A percentile compares a stretch with the other conserved stretches of the same genome.
Evolutionary conservation across 805 yeast genomes (phyloP).

Genomic region (Schwanniomyces polymorphus): DNA sequence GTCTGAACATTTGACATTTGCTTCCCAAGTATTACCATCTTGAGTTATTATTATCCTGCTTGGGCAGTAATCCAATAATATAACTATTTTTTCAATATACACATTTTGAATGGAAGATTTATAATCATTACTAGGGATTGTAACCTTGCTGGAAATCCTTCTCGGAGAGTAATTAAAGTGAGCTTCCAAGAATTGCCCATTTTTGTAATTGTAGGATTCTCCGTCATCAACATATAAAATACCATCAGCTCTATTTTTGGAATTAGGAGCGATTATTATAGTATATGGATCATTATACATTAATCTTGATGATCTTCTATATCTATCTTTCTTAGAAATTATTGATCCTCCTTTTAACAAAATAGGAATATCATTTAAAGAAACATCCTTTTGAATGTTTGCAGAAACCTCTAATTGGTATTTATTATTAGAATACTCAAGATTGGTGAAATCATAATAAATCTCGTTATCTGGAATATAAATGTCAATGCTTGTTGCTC

Average conservation of each 20-base stretch:
- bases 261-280: slow-evolving; percentile 57
- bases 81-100: slow-evolving; percentile 54
- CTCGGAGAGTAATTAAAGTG: slow-evolving; percentile 39
- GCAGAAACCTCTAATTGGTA: slow-evolving; percentile 25
- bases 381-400: slow-evolving; percentile 35
- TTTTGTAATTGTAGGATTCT: slow-evolving; percentile 56
- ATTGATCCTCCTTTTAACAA: slow-evolving; percentile 79
- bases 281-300: slow-evolving; percentile 84
- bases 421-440: slow-evolving; percentile 11
- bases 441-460: slow-evolving; percentile 56
- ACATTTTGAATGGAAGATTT: slow-evolving; percentile 28
- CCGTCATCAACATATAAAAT: slow-evolving; percentile 83
- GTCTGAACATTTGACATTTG: slow-evolving; percentile 13
- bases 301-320: slow-evolving; percentile 75
- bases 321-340: slow-evolving; percentile 64
- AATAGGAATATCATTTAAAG: slow-evolving; percentile 67
- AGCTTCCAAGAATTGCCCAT: slow-evolving; percentile 50
- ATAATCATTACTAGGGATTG: slow-evolving; percentile 6
- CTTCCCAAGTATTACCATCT: slow-evolving; percentile 36
- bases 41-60: slow-evolving; percentile 32
- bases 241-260: slow-evolving; percentile 53
- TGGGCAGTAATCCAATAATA: slow-evolving; percentile 38
- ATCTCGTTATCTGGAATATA: slow-evolving; percentile 55
- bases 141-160: slow-evolving; percentile 16
- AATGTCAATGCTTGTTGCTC: slow-evolving; percentile 37